These are phyloP conservation scores for Mollisiaceae sp. DNA, from an alignment of 2,329 filamentous ascomycete genomes.

Conservation along the genomic window DNA sequence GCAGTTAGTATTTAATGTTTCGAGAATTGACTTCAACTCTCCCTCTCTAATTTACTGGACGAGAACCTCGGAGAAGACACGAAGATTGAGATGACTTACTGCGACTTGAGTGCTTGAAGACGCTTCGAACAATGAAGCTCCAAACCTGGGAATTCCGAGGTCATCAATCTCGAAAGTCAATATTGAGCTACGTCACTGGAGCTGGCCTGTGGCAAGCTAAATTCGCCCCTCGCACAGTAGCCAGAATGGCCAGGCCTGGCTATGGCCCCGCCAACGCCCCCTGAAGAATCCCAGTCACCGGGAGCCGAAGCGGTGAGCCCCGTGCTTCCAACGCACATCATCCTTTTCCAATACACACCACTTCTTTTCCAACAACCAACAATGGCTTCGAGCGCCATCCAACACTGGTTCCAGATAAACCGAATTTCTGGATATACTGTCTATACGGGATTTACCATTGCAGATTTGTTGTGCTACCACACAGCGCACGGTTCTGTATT, in stretches of 20 bases:
- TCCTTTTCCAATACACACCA: neutral
- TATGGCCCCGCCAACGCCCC: neutral
- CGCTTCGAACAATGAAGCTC: neutral
- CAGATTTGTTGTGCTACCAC: neutral
- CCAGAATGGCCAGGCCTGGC: neutral
- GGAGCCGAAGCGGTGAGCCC: conserved; percentile 1
- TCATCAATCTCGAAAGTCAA: neutral
- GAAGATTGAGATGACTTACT: neutral
- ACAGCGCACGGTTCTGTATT: neutral
- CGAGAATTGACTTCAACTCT: neutral
- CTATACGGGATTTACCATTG: neutral
- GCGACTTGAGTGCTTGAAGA: neutral
- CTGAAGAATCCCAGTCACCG: neutral
- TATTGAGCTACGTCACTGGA: neutral
- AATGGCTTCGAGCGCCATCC: neutral
- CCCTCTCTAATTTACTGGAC: neutral
- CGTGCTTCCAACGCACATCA: neutral
- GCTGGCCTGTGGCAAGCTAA: neutral
- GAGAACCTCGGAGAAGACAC: neutral
- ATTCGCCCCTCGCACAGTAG: neutral
- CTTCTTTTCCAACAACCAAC: conserved; percentile 1
- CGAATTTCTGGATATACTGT: neutral
- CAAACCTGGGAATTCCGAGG: neutral
- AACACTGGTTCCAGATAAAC: conserved; percentile 3
- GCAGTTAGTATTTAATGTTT: neutral